phyloP scores from a whole-genome alignment of 306 rosid genomes.

The Crataegus laevigata region DNA sequence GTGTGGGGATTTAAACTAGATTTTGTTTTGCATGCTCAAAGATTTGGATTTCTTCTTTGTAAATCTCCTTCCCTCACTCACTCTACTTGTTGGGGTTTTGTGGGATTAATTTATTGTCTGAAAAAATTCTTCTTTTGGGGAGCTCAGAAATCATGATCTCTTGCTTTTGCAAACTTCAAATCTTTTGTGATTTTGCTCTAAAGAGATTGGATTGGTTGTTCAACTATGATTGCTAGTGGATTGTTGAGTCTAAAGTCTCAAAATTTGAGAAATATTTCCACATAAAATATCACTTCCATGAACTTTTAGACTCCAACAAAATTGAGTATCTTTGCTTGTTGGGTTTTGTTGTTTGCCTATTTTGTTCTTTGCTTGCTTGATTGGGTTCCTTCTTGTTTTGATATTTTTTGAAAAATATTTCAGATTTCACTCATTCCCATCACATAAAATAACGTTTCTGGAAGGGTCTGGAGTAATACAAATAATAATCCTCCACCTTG shows the following conservation, averaged over 20 bases:
- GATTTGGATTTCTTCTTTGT: not conserved
- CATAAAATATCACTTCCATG: constrained; percentile 36
- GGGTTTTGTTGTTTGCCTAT: constrained; percentile 1
- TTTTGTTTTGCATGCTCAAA: not conserved
- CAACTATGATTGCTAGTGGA: not conserved
- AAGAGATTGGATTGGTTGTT: not conserved
- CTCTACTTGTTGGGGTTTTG: not conserved
- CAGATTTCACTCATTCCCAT: constrained; percentile 16
- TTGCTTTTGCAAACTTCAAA: not conserved
- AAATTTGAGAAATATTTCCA: constrained; percentile 11
- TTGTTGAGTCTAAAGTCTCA: constrained; percentile 13
- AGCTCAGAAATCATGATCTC: not conserved
- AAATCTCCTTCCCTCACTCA: not conserved
- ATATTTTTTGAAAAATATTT: not conserved
- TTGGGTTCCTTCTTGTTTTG: constrained; percentile 7
- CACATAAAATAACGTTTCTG: constrained; percentile 51
- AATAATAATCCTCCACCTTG: constrained; percentile 2
- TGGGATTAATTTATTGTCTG: not conserved
- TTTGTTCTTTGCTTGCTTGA: constrained; percentile 24
- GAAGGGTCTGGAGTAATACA: not conserved
- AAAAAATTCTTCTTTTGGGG: not conserved
- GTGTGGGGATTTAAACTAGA: not conserved
- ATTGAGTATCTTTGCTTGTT: constrained; percentile 10
- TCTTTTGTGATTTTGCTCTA: not conserved
- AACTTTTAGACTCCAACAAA: not conserved